Base-by-base conservation (phyloP, 78 protist species). In the Pelomyxa schiedti region DNA sequence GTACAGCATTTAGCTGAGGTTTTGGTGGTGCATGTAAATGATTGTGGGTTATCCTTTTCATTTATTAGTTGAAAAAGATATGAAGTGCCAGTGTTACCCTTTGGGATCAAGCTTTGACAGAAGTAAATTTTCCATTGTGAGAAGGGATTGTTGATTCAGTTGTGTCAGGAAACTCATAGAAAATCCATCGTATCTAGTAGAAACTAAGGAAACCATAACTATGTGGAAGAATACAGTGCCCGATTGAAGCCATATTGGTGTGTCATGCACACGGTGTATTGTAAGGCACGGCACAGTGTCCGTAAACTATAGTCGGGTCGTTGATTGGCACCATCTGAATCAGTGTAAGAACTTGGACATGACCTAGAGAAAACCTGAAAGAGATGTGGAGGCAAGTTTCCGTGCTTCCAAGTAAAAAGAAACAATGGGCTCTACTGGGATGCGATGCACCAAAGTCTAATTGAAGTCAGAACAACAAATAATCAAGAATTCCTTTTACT, bases 231-330 rank as follows among this genome's bases (percentile, higher is more conserved):
- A 0, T 65, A 87, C 8, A 97, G 79, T 1, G 98, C 75, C 7
- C 96, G 84, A 28, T 52, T 75, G 3, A 90, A 64, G 28, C 97
- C 94, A 76, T 90, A 95, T 24, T 41, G 32, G 5, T 53, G 74
- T 1, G 78, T 52, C 2, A 78, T 39, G 22, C 3, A 1, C 4
- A 38, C 39, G 0, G 82, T 71, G 74, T 78, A 93, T 1, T 66
- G 68, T 30, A 94, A 75, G n/a, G 97, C 91, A 22, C 99, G 87
- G 3, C 92, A 70, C 8, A 97, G 82, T 1, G 98, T 85, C 39
- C 99, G 89, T 35, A 97, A 76, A 22, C 92, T 77, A 82, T 72
- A 95, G 80, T 83, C 91, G 3, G 98, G 98, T n/a, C 85, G 77
- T 68, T 86, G 84, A 42, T 64, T 67, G n/a, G 89, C 81, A 6